A percentile compares a stretch with the other conserved stretches of the same genome.
Evolutionary conservation across 345 rosid species (phyloP).

Genomic region (Mangifera indica): DNA sequence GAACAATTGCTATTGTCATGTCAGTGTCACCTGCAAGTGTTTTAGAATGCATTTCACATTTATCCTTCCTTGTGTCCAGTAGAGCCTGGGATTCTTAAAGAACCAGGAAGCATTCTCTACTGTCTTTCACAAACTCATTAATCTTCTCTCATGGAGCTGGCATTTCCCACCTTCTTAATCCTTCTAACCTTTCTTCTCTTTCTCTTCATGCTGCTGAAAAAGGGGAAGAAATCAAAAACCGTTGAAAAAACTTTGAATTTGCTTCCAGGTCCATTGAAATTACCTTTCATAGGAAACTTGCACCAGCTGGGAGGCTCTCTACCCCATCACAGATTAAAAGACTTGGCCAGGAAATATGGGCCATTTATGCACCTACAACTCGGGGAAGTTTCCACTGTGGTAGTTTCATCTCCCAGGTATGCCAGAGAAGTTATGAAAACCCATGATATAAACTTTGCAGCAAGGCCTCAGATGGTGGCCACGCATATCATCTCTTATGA

Average conservation of each 20-base stretch:
- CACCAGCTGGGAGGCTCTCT: conserved; percentile 23
- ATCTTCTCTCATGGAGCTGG: neutral
- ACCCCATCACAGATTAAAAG: conserved; percentile 23
- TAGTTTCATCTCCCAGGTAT: conserved; percentile 28
- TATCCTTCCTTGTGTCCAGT: too few relatives aligned
- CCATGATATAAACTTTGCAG: conserved; percentile 28
- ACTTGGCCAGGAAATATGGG: conserved; percentile 19
- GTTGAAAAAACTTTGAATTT: neutral
- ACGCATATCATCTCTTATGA: conserved; percentile 11
- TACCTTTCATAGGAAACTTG: conserved; percentile 37
- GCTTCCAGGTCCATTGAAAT: conserved; percentile 39
- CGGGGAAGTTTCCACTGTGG: conserved; percentile 21
- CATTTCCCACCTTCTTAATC: neutral
- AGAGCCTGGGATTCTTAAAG: too few relatives aligned
- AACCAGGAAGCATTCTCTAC: too few relatives aligned
- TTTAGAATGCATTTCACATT: too few relatives aligned
- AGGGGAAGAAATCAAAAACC: neutral
- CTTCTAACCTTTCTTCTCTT: conserved; percentile 3
- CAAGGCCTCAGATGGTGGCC: conserved; percentile 19
- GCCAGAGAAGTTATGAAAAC: conserved; percentile 36
- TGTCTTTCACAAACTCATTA: too few relatives aligned
- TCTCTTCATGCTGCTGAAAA: neutral
- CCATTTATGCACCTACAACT: conserved; percentile 28
- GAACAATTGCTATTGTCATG: too few relatives aligned
- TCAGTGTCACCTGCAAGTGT: too few relatives aligned